Base-by-base conservation (phyloP, 2,329 filamentous ascomycete genomes). In the Penicillium hordei region DNA sequence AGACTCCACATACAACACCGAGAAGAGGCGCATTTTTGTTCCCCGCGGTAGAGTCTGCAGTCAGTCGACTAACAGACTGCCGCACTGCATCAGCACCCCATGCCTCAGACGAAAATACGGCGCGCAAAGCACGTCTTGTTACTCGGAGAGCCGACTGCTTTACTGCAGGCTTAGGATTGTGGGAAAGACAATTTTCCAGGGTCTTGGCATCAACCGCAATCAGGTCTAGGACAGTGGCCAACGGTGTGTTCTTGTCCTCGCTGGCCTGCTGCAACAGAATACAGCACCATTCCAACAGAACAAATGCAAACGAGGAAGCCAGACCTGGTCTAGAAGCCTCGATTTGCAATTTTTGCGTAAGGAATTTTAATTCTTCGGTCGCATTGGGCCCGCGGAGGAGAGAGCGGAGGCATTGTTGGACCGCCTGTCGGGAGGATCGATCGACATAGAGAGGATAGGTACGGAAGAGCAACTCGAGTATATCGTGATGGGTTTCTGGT, bases 401-500 rank as follows among this genome's bases (percentile, higher is more conserved):
- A 51, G 86, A 82, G 62, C 82, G 79, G 56, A 99, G 82, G 72
- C 93, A 96, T 77, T 84, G 82, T 73, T 96, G 90, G 33, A 92
- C 91, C 38, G 91, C 91, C 66, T 87, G 83, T 66, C 94, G 86
- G 44, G 94, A 97, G 63, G 85, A 80, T 68, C 93, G 87, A 77
- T 99, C 94, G 75, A 87, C 79, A 76, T 97, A 99, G 66, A 89
- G 86, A 60, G 90, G 85, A 71, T 97, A 92, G 51, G 93, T 97
- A 72, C 86, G 86, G 78, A 97, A 93, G 33, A 99, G 84, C 34
- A 92, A 79, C 60, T 86, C 83, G 62, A 96, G 78, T 52, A 94
- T 74, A 72, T 75, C 65, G 60, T 70, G 67, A 49, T 68, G 68
- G 49, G 62, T 58, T 64, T 73, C 63, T 40, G 67, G 64, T 31